phyloP scores from a whole-genome alignment of 2,329 filamentous ascomycete species.

The Nannizziopsis arthrosporioides region DNA sequence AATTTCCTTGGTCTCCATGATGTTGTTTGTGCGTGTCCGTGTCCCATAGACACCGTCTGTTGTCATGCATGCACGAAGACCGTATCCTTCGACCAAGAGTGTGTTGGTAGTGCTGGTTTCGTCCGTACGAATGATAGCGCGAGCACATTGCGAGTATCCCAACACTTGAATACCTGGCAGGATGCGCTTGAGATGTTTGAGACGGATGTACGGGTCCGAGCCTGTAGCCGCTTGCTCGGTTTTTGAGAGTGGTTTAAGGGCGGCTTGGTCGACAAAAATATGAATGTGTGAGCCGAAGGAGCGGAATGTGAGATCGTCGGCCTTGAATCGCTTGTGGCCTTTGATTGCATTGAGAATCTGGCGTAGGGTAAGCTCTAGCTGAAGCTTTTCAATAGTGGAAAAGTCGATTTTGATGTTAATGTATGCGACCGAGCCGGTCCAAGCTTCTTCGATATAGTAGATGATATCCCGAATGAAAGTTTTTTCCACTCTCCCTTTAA shows the following conservation, averaged over 20 bases:
- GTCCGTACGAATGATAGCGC: constrained; percentile 79
- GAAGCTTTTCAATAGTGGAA: constrained; percentile 64
- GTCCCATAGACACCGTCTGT: constrained; percentile 81
- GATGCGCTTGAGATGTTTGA: constrained; percentile 73
- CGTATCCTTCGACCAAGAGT: constrained; percentile 85
- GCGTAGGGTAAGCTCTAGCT: constrained; percentile 61
- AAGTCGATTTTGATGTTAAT: constrained; percentile 74
- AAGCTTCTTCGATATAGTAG: constrained; percentile 73
- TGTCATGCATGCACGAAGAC: constrained; percentile 77
- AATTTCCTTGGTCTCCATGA: constrained; percentile 78
- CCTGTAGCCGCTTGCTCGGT: constrained; percentile 35
- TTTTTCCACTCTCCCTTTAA: constrained; percentile 90
- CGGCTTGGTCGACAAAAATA: constrained; percentile 50
- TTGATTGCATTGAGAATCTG: constrained; percentile 70
- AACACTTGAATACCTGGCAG: constrained; percentile 77
- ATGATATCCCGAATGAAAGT: constrained; percentile 77
- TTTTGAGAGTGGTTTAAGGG: constrained; percentile 29
- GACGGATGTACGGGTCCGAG: constrained; percentile 42
- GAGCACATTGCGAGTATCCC: constrained; percentile 72
- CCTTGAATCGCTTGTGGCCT: constrained; percentile 64
- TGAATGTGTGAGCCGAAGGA: constrained; percentile 48
- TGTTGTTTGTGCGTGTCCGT: constrained; percentile 64
- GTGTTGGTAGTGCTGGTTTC: constrained; percentile 58
- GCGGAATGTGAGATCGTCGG: constrained; percentile 52
- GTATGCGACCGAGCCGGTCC: constrained; percentile 63